Conservation (phyloP, 2,329 filamentous ascomycete genomes). For the Pseudodiploospora longispora region DNA sequence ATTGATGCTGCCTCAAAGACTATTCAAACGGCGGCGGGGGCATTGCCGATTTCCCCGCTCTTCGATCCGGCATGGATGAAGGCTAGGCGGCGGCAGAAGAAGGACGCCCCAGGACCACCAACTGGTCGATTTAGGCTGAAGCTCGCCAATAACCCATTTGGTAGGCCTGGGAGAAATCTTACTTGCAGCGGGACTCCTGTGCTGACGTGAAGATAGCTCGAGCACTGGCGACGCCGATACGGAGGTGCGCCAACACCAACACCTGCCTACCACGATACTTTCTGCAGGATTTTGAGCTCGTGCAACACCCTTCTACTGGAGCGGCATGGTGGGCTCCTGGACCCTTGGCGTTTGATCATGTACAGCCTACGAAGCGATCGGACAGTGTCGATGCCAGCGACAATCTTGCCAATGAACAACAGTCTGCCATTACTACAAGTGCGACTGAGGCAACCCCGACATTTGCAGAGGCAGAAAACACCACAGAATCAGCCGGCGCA, state of each 20-base stretch:
- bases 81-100: constrained; percentile 34
- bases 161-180: constrained; percentile 30
- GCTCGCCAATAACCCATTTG: constrained; percentile 56
- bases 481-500: no score
- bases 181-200: neutral
- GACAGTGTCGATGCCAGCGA: neutral
- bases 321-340: constrained; percentile 50
- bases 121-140: constrained; percentile 46
- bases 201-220: constrained; percentile 38
- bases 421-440: neutral
- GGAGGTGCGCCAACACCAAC: constrained; percentile 44
- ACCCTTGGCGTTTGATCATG: constrained; percentile 24
- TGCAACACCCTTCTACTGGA: constrained; percentile 45
- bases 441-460: no score
- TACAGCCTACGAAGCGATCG: constrained; percentile 11
- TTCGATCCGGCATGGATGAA: constrained; percentile 44
- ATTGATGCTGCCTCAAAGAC: constrained; percentile 34
- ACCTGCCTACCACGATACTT: constrained; percentile 50
- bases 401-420: neutral
- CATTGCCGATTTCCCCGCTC: constrained; percentile 46
- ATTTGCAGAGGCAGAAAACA: neutral
- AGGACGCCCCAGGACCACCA: constrained; percentile 23
- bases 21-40: constrained; percentile 36
- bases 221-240: constrained; percentile 52
- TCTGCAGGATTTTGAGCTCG: constrained; percentile 51